Evolutionary conservation across 2,329 filamentous ascomycete genomes (phyloP), one percentile per base, ranked within the genome.

Genomic region (Penicillium sp.): DNA sequence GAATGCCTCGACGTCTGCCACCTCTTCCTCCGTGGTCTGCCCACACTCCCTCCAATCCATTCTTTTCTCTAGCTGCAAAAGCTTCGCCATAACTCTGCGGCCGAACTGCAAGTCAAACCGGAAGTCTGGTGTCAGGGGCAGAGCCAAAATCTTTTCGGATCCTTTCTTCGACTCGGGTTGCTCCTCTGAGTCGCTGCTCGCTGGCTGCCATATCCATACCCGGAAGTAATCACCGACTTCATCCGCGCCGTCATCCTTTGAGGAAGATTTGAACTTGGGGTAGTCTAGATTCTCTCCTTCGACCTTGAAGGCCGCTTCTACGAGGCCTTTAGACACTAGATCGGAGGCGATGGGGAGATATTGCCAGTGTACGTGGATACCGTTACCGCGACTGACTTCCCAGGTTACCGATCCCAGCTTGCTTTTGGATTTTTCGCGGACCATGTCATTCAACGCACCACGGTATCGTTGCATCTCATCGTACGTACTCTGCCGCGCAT

Each of bases 351-450:
- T 79, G 0, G 94, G 91, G 28, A 97, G 77, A 63, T 95, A 88
- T 73, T 99, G 95, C 94, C 92, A 97, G 68, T 97, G 93, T 1
- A 87, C 81, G 69, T 99, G 94, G 56, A 97, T 86, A 55, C 94
- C 91, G 52, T 83, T 83, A 4, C 80, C 80, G 51, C 91, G 87
- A 68, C 87, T 93, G 65, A 99, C 92, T 74, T 97, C 94, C 85
- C 91, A 99, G 0, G 91, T 94, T 1, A 97, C 88, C 2, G 86
- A 83, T 16, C 93, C 94, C 1, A 97, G 83, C 71, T 74, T n/a
- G 78, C 75, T 65, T 9, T 69, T 68, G 23, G 75, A 70, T 49
- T 70, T 72, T 12, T 66, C 59, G 16, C 65, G 66, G 12, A 97
- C 79, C 89, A 97, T 96, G 47, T 79, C 80, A 68, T 96, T 91